Evolutionary conservation across 164 flowering plant species (phyloP), one percentile per base, ranked within the genome.

Genomic region (Piper longum): DNA sequence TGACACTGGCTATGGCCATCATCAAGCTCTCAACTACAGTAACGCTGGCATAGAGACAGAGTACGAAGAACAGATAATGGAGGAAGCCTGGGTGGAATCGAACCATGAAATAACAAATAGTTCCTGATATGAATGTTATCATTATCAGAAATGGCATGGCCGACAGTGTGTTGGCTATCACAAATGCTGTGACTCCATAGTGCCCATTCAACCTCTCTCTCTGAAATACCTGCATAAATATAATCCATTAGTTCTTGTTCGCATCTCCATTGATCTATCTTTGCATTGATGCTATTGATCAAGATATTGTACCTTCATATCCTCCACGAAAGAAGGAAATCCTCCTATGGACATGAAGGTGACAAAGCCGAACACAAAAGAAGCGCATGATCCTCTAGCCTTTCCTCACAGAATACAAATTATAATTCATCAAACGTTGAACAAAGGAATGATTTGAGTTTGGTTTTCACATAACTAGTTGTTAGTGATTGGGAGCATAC

Each of bases 191-290:
- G 6, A 73, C 78, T 0, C 85, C 82, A 26, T 85, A 85, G 66
- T 85, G 88, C 13, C 86, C 86, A 43, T 85, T 83, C 26, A 80
- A 58, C 67, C 85, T 77, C 62, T 85, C 88, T 52, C 81, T 65
- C n/a, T 56, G 57, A 55, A 83, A 83, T 7, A 81, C 69, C 85
- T 83, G 57, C 52, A 45, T 43, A 14, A 45, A 9, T 7, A 45
- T 2, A 7, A 9, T 7, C 12, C 12, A 45, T 45, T 45, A 14
- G 1, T 45, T 45, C 12, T 45, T 14, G 2, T 45, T 45, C 4
- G 12, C 12, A 7, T 45, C 7, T 3, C 7, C 52, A 45, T 7
- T 9, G 52, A n/a, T n/a, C n/a, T n/a, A n/a, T n/a, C n/a, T n/a
- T n/a, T n/a, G n/a, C n/a, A n/a, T n/a, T n/a, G n/a, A n/a, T n/a